Evolutionary conservation across 306 rosid genomes (phyloP).

Genomic region (Medicago arabica): DNA sequence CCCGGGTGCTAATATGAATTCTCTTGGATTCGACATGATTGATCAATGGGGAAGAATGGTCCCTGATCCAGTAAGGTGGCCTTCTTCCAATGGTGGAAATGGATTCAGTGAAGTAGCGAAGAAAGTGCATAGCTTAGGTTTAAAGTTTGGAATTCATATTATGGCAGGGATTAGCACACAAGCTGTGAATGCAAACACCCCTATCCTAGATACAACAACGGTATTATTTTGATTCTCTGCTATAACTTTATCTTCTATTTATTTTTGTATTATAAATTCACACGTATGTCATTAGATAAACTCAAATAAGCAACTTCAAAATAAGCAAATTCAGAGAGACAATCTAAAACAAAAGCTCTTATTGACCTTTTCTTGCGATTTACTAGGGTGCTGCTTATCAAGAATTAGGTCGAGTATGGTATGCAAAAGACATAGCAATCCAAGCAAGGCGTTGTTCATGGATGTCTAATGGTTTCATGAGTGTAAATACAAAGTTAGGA

Average conservation of each 20-base stretch:
- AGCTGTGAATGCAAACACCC: conserved; percentile 86
- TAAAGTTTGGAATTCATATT: conserved; percentile 93
- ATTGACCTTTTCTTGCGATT: conserved; percentile 37
- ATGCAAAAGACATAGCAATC: conserved; percentile 81
- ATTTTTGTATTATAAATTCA: not conserved
- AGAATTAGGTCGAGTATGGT: conserved; percentile 79
- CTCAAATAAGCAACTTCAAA: not conserved
- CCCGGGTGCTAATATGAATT: conserved; percentile 73
- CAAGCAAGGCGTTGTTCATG: conserved; percentile 77
- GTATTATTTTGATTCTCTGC: conserved; percentile 51
- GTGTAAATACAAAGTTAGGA: conserved; percentile 74
- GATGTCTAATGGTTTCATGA: conserved; percentile 95
- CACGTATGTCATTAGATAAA: not conserved
- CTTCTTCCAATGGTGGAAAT: conserved; percentile 79
- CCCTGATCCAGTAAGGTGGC: conserved; percentile 93
- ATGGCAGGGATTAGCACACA: conserved; percentile 99
- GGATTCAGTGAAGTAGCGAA: conserved; percentile 76
- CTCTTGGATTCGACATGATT: conserved; percentile 90
- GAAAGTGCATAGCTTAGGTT: conserved; percentile 80
- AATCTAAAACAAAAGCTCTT: conserved; percentile 11
- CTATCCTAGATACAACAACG: conserved; percentile 75
- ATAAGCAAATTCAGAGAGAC: not conserved
- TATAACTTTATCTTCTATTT: not conserved
- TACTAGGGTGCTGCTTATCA: conserved; percentile 68
- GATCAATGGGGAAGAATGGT: conserved; percentile 93